These are phyloP conservation scores for Bothriochloa decipiens DNA, from an alignment of 176 grass and related monocot species.

Conservation along the genomic window DNA sequence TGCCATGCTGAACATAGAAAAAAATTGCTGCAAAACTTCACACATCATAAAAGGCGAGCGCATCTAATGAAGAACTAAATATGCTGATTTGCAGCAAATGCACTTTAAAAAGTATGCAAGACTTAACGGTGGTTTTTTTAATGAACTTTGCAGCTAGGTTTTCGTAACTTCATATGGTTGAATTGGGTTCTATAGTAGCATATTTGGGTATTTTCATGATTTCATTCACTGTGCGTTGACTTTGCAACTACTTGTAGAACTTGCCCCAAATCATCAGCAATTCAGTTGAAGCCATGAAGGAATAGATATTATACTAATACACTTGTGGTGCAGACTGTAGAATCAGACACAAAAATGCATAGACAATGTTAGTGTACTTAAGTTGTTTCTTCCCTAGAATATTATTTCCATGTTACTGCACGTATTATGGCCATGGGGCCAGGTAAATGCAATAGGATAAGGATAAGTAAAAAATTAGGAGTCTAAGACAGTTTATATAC, in stretches of 20 bases:
- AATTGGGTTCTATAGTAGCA: neutral
- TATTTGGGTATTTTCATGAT: constrained; percentile 7
- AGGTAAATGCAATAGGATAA: neutral
- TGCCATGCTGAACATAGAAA: constrained; percentile 21
- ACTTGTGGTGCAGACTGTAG: neutral
- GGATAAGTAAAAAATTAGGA: neutral
- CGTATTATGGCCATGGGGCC: neutral
- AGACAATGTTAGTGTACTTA: neutral
- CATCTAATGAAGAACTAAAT: constrained; percentile 5
- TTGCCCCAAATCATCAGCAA: constrained; percentile 16
- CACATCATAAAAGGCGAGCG: neutral
- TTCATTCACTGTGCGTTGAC: neutral
- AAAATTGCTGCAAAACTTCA: constrained; percentile 20
- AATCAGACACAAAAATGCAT: neutral
- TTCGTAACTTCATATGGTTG: neutral
- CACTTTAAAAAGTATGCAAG: neutral
- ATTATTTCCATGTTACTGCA: neutral
- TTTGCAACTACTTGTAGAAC: constrained; percentile 10
- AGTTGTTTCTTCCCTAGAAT: constrained; percentile 22
- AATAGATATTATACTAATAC: neutral
- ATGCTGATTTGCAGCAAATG: neutral
- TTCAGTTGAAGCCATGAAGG: neutral
- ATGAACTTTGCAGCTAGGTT: constrained; percentile 17
- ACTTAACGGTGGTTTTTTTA: neutral
- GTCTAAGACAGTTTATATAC: neutral